Evolutionary conservation across 306 rosid genomes (phyloP).

Genomic region (Prunus davidiana): DNA sequence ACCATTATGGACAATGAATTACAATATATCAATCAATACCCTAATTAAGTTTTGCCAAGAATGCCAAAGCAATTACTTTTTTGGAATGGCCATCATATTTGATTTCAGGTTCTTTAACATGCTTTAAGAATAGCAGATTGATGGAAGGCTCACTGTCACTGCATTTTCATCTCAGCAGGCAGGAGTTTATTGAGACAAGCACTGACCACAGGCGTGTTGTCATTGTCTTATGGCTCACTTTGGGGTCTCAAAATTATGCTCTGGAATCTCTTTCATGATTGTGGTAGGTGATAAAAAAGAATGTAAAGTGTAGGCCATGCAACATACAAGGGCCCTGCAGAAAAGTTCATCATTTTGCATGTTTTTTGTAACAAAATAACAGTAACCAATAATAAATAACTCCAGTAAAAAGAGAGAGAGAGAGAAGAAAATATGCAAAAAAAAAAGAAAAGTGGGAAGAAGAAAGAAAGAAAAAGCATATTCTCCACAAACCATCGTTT

Average conservation of each 20-base stretch:
- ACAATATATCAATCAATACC: not conserved
- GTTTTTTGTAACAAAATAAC: no score
- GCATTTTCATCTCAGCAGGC: constrained; percentile 1
- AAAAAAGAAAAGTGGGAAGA: not conserved
- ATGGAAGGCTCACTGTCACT: not conserved
- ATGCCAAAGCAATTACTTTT: not conserved
- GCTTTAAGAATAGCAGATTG: not conserved
- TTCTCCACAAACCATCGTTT: not conserved
- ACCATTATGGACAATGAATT: not conserved
- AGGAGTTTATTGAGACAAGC: not conserved
- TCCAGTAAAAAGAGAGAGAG: not conserved
- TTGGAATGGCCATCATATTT: not conserved
- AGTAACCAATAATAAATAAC: not conserved
- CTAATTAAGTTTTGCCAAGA: not conserved
- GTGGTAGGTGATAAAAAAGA: constrained; percentile 39
- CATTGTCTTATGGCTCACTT: constrained; percentile 44
- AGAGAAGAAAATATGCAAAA: not conserved
- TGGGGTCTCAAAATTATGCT: constrained; percentile 34
- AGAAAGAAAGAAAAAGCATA: not conserved
- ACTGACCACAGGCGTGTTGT: constrained; percentile 35
- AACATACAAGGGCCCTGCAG: constrained; percentile 28
- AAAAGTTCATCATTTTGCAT: constrained; percentile 9
- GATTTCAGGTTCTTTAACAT: not conserved
- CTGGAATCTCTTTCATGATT: constrained; percentile 56
- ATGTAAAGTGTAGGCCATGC: constrained; percentile 39